A percentile compares a stretch with the other conserved stretches of the same genome.
Conservation (phyloP, 2,329 filamentous ascomycete genomes). For the Colletotrichum sp. region DNA sequence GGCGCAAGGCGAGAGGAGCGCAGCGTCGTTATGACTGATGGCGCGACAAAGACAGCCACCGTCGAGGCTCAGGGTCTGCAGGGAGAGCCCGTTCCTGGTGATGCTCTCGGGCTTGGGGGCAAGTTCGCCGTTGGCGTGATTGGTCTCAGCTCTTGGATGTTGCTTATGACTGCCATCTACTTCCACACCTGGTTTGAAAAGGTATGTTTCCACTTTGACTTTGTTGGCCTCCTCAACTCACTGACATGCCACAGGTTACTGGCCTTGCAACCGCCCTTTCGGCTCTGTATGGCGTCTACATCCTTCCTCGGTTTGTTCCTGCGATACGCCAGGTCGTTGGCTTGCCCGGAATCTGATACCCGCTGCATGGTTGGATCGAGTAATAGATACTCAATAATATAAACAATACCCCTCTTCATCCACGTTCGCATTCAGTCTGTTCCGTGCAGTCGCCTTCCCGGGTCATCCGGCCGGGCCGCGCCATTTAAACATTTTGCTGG, state of each 20-base stretch:
- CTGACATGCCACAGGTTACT: conserved; percentile 50
- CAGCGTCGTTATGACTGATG: conserved; percentile 69
- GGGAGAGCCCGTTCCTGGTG: background rate
- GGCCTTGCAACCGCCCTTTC: conserved; percentile 54
- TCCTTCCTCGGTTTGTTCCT: conserved; percentile 57
- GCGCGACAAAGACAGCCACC: conserved; percentile 65
- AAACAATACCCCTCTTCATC: background rate
- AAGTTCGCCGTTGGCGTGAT: conserved; percentile 69
- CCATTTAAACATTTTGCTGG: background rate
- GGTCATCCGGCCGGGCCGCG: background rate
- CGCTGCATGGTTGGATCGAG: background rate
- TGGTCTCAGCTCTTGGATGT: conserved; percentile 87
- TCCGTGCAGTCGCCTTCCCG: background rate
- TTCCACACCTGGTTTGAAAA: conserved; percentile 99
- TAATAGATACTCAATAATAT: background rate
- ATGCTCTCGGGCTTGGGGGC: conserved; percentile 48
- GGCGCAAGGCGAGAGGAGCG: conserved; percentile 62
- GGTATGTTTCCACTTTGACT: conserved; percentile 52
- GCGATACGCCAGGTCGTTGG: conserved; percentile 50
- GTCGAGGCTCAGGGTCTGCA: conserved; percentile 44
- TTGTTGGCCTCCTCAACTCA: background rate
- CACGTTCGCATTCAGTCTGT: background rate
- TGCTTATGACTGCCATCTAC: conserved; percentile 97
- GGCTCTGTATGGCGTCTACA: conserved; percentile 56
- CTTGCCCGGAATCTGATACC: conserved; percentile 53